Base-by-base conservation (phyloP, 106 monocot species). In the Dendrobium chrysotoxum region DNA sequence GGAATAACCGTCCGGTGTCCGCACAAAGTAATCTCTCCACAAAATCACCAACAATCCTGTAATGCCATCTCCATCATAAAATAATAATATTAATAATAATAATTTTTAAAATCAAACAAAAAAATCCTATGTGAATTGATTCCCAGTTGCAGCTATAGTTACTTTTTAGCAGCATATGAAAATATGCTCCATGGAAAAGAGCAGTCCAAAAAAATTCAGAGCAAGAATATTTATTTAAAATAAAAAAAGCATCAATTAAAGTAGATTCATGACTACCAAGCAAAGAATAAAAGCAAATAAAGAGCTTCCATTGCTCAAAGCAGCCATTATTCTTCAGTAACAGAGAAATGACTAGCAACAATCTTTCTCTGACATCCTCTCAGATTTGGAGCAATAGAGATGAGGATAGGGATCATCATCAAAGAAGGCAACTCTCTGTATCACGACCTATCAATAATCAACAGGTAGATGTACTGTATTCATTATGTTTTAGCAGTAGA, bases 361-460 rank as follows among this genome's bases (percentile, higher is more conserved):
- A 64, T 21, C 80, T 84, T 1, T 7, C 76, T 2, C 40, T 84
- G 18, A 57, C 80, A 68, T 53, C 80, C 7, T 12, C 77, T 40
- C 21, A 66, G 23, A 75, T 76, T 42, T 66, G 61, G 45, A 17
- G 75, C 10, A 20, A 4, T 15, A 4, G 50, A 35, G 68, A 46
- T 25, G 68, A 66, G 5, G 9, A 15, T 23, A 15, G 68, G 11
- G 28, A 71, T 77, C 50, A 57, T 64, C 80, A 77, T 18, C 46
- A 28, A 41, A 31, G 38, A 1, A 21, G 61, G 18, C 39, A 16
- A n/a, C 41, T 40, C 50, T 16, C 15, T 40, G 50, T 77, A 18
- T 72, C 85, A 3, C 39, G 30, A 67, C 71, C 85, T 28, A 16
- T 80, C 4, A 21, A 41, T 67, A 20, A 53, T 46, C 67, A 23